Percentiles rank a stretch among this genome's conserved stretches.
Evolutionary conservation across 1,284 basidiomycete species (phyloP).

Genomic region (Ceratobasidium theobromae): DNA sequence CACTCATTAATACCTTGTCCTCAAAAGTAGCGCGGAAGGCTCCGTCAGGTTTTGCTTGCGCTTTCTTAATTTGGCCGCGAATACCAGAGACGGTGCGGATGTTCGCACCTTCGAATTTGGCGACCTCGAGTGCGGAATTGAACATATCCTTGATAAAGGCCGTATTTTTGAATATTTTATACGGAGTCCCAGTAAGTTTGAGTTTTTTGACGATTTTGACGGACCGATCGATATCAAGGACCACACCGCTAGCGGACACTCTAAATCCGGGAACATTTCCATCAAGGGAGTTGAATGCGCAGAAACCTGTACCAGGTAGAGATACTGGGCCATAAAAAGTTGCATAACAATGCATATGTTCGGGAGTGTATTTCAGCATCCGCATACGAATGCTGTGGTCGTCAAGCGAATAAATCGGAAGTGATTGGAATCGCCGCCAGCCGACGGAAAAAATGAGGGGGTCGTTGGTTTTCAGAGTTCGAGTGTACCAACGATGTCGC

Average conservation of each 20-base stretch:
- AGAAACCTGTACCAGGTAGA: constrained; percentile 95
- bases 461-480: constrained; percentile 96
- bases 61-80: constrained; percentile 96
- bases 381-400: constrained; percentile 97
- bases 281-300: constrained; percentile 88
- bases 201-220: constrained; percentile 98
- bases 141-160: constrained; percentile 99
- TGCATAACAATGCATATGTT: constrained; percentile 99
- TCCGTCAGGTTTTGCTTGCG: constrained; percentile 90
- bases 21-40: constrained; percentile 96
- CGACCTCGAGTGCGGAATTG: constrained; percentile 86
- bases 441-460: constrained; percentile 94
- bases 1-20: constrained; percentile 95
- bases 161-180: constrained; percentile 99
- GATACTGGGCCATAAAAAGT: constrained; percentile 94
- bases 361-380: constrained; percentile 99
- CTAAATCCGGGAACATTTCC: constrained; percentile 76
- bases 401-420: constrained; percentile 95
- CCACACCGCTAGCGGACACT: constrained; percentile 91
- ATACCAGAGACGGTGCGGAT: constrained; percentile 95
- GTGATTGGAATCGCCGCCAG: constrained; percentile 93
- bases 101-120: constrained; percentile 97
- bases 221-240: constrained; percentile 89
- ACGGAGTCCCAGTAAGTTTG: constrained; percentile 92
- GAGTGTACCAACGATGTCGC: constrained; percentile 91